Conservation (phyloP, 1,284 basidiomycete species). For the Uromyces viciae-fabae region DNA sequence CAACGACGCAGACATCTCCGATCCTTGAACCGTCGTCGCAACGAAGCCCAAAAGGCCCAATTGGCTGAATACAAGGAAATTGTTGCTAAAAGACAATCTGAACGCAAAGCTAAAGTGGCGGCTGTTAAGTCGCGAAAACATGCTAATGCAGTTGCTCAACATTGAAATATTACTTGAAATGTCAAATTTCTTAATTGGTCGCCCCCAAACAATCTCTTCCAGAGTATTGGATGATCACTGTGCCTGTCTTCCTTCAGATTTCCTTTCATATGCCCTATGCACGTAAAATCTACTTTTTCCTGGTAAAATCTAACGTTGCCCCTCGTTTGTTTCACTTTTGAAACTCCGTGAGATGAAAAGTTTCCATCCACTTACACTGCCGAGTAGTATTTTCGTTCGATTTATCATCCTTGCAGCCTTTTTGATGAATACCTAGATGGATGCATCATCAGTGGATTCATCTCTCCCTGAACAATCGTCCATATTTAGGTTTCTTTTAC, state of each 20-base stretch:
- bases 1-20: constrained; percentile 93
- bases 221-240: not conserved
- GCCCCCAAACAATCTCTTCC: not conserved
- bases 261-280: constrained; percentile 14
- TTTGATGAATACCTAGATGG: too few species aligned
- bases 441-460: too few species aligned
- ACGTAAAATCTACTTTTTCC: not conserved
- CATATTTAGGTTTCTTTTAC: too few species aligned
- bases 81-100: constrained; percentile 82
- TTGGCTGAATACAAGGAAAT: constrained; percentile 74
- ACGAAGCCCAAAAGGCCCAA: constrained; percentile 89
- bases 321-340: too few species aligned
- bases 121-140: constrained; percentile 56
- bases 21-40: constrained; percentile 80
- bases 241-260: constrained; percentile 6
- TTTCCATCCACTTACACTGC: too few species aligned
- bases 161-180: constrained; percentile 18
- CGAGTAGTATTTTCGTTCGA: too few species aligned
- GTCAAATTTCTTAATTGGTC: not conserved
- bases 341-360: too few species aligned
- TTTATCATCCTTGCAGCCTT: too few species aligned
- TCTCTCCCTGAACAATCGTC: too few species aligned
- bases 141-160: constrained; percentile 4
- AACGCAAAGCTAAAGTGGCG: constrained; percentile 78
- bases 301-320: too few species aligned